Percentiles rank a stretch among this genome's conserved stretches.
These are phyloP conservation scores for Trichoderma afroharzianum DNA, from an alignment of 2,329 filamentous ascomycete species.

Conservation along the genomic window DNA sequence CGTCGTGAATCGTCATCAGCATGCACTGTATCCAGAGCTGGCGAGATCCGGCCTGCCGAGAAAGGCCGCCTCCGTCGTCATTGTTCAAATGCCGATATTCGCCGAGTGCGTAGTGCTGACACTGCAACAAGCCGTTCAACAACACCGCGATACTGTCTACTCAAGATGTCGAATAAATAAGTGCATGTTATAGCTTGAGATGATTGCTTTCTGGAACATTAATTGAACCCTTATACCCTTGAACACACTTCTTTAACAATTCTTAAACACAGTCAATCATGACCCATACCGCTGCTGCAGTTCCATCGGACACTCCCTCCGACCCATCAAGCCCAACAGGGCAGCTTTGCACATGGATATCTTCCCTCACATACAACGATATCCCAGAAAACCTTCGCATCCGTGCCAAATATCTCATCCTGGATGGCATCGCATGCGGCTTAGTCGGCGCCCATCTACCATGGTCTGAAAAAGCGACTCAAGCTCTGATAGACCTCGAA, in stretches of 20 bases:
- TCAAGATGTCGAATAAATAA: background rate
- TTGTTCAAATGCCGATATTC: background rate
- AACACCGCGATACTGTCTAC: background rate
- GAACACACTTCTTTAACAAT: background rate
- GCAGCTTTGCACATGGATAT: slow-evolving; percentile 30
- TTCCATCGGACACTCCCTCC: background rate
- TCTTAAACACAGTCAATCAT: background rate
- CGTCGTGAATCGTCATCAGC: background rate
- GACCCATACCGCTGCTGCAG: background rate
- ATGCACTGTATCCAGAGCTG: background rate
- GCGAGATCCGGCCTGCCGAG: background rate
- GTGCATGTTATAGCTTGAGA: background rate
- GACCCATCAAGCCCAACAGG: slow-evolving; percentile 10
- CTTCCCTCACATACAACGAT: slow-evolving; percentile 22
- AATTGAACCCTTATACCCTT: background rate
- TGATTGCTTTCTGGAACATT: background rate
- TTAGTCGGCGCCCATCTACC: slow-evolving; percentile 39
- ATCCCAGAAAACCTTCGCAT: slow-evolving; percentile 32
- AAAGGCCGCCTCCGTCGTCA: background rate
- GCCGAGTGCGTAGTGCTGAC: background rate
- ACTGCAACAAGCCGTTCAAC: background rate
- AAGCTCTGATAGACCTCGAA: slow-evolving; percentile 32
- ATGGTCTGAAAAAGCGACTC: slow-evolving; percentile 37
- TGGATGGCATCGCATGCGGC: slow-evolving; percentile 41
- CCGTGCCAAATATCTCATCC: slow-evolving; percentile 40